Evolutionary conservation across 371 early-diverging fungal species (phyloP), one percentile per base, ranked within the genome.

Genomic region (Apophysomyces ossiformis): DNA sequence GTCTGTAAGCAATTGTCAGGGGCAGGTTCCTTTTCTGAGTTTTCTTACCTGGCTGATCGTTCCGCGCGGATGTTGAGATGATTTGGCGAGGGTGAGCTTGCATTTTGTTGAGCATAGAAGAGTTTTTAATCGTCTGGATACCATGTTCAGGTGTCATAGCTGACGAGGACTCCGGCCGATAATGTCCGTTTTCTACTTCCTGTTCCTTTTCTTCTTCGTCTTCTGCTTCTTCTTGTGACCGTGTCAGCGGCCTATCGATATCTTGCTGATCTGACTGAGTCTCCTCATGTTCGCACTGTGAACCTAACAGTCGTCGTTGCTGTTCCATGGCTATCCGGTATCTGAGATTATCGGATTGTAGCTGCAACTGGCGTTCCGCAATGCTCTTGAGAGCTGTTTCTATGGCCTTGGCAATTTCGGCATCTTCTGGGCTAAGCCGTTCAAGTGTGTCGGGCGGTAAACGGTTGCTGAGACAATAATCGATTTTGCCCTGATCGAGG

Each of bases 281-380:
- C 9, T 21, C 72, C 64, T 72, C 75, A 58, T 68, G 67, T 66
- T 61, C 65, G 54, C 58, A 15, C 38, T 63, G 60, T 50, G 73
- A 57, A 4, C 69, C 70, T 32, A 76, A 58, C 32, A 81, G 43
- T 41, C 74, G 76, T 61, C 74, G 76, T 26, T 81, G 81, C 32
- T 81, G 81, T 47, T 76, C 78, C 26, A 77, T 74, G 57, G 76
- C 76, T 7, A 81, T 77, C 43, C 75, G 74, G 61, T 72, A 74
- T 62, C 81, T 67, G 36, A 81, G 67, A 63, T 75, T 77, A 56
- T 81, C 81, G 13, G 77, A 74, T 63, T 81, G 75, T 15, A 81
- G 56, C 56, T 68, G 70, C 18, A 77, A 61, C 62, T 77, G 78
- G 50, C 73, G 71, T 41, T 81, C 74, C 32, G 77, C 81, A 12